Conservation (phyloP, 257 asterid genomes). For the Perilla frutescens region DNA sequence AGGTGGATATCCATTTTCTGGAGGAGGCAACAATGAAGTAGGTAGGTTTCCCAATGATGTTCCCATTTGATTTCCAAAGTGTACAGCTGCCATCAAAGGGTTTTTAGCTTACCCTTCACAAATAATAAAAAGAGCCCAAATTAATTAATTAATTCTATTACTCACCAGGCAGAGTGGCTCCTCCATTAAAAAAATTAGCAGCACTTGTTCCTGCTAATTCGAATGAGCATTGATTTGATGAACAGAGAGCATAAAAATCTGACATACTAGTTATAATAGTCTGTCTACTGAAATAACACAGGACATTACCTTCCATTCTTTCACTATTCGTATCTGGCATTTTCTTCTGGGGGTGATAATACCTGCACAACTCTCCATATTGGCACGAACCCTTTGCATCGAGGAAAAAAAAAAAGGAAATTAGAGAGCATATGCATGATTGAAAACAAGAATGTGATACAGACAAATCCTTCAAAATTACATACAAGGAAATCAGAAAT, state of each 20-base stretch:
- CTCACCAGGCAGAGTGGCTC: constrained; percentile 54
- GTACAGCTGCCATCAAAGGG: constrained; percentile 46
- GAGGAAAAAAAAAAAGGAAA: not conserved
- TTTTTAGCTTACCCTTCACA: constrained; percentile 24
- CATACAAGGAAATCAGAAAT: not conserved
- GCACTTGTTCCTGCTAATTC: constrained; percentile 40
- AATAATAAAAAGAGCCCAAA: not conserved
- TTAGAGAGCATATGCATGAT: constrained; percentile 11
- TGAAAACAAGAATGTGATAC: not conserved
- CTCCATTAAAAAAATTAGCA: constrained; percentile 32
- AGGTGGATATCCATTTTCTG: constrained; percentile 83
- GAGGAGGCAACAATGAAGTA: constrained; percentile 93
- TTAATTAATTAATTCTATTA: not conserved
- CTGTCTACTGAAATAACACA: constrained; percentile 10
- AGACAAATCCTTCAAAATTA: not conserved
- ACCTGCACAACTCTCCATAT: constrained; percentile 82
- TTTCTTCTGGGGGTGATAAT: constrained; percentile 79
- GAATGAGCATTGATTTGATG: constrained; percentile 18
- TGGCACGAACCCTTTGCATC: constrained; percentile 78
- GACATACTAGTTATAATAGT: not conserved
- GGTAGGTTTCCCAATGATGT: constrained; percentile 69
- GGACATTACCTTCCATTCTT: constrained; percentile 55
- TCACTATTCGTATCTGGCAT: constrained; percentile 39
- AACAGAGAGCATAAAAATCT: constrained; percentile 22
- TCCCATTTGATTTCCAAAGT: constrained; percentile 60